Base-by-base conservation (phyloP, 202 grass and related monocot species). In the Thinopyrum obtusiflorum region DNA sequence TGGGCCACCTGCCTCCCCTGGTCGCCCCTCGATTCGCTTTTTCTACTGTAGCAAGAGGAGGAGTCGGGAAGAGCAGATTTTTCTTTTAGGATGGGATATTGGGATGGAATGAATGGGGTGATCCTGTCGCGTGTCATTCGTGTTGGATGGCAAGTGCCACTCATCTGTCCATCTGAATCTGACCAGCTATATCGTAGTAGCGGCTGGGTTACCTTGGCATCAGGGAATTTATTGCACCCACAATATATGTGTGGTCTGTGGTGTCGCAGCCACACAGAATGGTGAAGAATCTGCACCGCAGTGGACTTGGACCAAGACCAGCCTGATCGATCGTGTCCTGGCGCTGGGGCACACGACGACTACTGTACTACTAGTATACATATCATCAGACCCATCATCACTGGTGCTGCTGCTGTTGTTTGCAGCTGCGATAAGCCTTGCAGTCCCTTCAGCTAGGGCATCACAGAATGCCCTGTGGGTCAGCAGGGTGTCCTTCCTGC, bases 381-480 rank as follows among this genome's bases (percentile, higher is more conserved):
- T 4, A 44, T 44, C 3, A 12, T 6, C 13, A 24, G 27, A 51
- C 11, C 20, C 28, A 36, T 35, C 63, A 51, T 51, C 65, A 17
- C 8, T 18, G 9, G 7, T 31, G 46, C 17, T 68, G 26, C n/a
- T 71, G 79, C 75, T 61, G 57, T 61, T 76, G 29, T 83, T 89
- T 18, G 74, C 83, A 37, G 86, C 80, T 12, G 88, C 86, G 47
- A 94, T 62, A 75, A 98, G 82, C 81, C 87, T 89, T 27, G 93
- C 93, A 40, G 91, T 98, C 87, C 95, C 96, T 90, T 98, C 93
- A 29, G 96, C 96, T 89, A 95, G 86, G 84, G 96, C 96, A 85
- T 98, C 96, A 80, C 96, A 98, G 51, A 98, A 98, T 61, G 93
- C 93, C 86, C 93, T 92, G 87, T 98, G 96, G 67, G 93, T 98